Percentiles rank a stretch among this genome's conserved stretches.
Conservation (phyloP, 1,284 basidiomycete species). For the Xerocomus amazonicus region DNA sequence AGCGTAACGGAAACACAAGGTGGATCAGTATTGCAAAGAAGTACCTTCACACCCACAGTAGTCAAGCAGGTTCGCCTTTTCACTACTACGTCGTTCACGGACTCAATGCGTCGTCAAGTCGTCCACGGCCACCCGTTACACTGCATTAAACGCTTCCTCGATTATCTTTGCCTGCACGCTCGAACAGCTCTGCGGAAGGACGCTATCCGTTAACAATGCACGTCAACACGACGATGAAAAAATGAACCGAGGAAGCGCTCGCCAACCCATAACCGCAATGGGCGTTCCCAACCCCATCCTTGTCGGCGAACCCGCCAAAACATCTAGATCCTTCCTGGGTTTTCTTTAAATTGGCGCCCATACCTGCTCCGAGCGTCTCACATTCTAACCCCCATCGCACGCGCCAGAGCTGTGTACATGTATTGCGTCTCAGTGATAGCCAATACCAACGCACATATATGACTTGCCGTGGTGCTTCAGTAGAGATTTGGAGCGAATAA, state of each 20-base stretch:
- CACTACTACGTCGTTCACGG: conserved; percentile 12
- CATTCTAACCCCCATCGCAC: conserved; percentile 62
- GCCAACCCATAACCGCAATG: conserved; percentile 67
- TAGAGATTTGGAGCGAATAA: conserved; percentile 46
- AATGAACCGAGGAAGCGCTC: conserved; percentile 61
- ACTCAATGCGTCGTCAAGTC: conserved; percentile 18
- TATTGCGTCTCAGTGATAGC: conserved; percentile 67
- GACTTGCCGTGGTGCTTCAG: conserved; percentile 61
- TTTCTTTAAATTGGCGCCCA: conserved; percentile 46
- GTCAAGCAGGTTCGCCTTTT: too few species aligned
- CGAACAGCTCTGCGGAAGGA: conserved; percentile 45
- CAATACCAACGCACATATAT: conserved; percentile 64
- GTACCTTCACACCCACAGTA: background rate
- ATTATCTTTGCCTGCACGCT: conserved; percentile 48
- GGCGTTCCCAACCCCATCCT: conserved; percentile 52
- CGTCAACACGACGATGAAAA: conserved; percentile 1
- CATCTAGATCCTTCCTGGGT: conserved; percentile 17
- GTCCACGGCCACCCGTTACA: conserved; percentile 26
- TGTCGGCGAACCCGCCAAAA: conserved; percentile 16
- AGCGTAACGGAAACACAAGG: too few species aligned
- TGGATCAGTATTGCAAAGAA: too few species aligned
- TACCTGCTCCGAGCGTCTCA: conserved; percentile 64
- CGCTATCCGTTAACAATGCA: background rate
- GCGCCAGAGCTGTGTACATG: conserved; percentile 61
- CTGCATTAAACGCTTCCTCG: conserved; percentile 33